Evolutionary conservation across 176 grass and related monocot genomes (phyloP).

Genomic region (Raddia distichophylla): DNA sequence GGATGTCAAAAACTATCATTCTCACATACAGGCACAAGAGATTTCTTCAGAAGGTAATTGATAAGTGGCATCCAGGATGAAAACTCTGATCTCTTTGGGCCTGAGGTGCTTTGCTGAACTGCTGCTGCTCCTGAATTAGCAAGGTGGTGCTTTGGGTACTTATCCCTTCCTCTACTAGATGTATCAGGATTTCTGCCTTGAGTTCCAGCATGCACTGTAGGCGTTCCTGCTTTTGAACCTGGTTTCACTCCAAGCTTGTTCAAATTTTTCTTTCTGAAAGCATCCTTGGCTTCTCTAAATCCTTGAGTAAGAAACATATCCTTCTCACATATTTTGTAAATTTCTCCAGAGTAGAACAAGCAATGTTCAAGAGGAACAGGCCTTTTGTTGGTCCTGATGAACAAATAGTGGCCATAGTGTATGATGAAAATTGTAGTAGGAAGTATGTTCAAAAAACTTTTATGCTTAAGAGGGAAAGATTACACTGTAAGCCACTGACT

Average conservation of each 20-base stretch:
- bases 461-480: conserved; percentile 7
- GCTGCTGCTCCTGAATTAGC: conserved; percentile 45
- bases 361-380: conserved; percentile 96
- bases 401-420: conserved; percentile 26
- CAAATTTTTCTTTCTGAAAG: conserved; percentile 76
- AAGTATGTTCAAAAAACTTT: not conserved
- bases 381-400: conserved; percentile 81
- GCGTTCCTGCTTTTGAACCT: conserved; percentile 51
- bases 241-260: conserved; percentile 55
- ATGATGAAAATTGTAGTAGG: conserved; percentile 36
- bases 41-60: conserved; percentile 89
- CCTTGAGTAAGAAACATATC: conserved; percentile 84
- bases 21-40: conserved; percentile 83
- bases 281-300: conserved; percentile 85
- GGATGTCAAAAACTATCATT: conserved; percentile 34
- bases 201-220: conserved; percentile 42
- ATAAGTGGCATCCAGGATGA: conserved; percentile 83
- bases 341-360: conserved; percentile 87
- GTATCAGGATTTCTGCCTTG: conserved; percentile 65
- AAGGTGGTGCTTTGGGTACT: conserved; percentile 64
- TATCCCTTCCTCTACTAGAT: conserved; percentile 62
- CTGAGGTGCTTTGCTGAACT: conserved; percentile 59
- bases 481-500: not conserved
- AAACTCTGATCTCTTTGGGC: conserved; percentile 71
- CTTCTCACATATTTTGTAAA: conserved; percentile 85